Evolutionary conservation across 2,329 filamentous ascomycete species (phyloP).

Genomic region (Diaporthe sp.): DNA sequence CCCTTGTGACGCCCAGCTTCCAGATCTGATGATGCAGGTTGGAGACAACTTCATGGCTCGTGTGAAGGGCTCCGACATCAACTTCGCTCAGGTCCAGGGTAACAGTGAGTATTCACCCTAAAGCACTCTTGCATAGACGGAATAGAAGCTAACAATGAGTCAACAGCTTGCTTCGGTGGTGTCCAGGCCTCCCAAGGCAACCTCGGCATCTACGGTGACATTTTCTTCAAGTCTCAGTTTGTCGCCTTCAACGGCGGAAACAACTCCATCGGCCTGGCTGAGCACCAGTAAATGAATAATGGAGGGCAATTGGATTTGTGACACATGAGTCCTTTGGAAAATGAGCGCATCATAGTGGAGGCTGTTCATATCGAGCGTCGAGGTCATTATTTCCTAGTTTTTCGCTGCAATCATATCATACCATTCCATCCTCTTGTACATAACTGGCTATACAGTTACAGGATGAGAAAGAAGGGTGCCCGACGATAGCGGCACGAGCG

Average conservation of each 20-base stretch:
- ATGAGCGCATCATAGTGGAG: not conserved
- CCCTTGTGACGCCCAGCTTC: conserved; percentile 59
- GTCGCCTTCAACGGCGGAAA: conserved; percentile 70
- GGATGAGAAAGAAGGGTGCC: not conserved
- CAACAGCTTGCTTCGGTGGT: conserved; percentile 73
- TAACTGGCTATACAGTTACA: conserved; percentile 23
- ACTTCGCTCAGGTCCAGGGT: conserved; percentile 63
- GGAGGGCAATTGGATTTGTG: too few relatives aligned
- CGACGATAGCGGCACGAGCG: not conserved
- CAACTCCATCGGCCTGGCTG: conserved; percentile 64
- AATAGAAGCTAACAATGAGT: conserved; percentile 30
- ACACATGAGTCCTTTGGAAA: not conserved
- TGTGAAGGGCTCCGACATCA: conserved; percentile 65
- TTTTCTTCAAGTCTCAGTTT: conserved; percentile 73
- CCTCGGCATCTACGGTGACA: conserved; percentile 73
- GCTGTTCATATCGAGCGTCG: not conserved
- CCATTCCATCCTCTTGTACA: conserved; percentile 24
- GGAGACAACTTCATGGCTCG: conserved; percentile 69
- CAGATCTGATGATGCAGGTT: conserved; percentile 67
- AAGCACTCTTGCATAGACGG: not conserved
- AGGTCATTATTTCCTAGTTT: conserved; percentile 8
- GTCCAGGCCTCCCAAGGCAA: conserved; percentile 69
- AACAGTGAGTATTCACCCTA: conserved; percentile 57
- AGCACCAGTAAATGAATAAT: conserved; percentile 44
- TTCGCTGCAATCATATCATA: conserved; percentile 2